Conservation (phyloP, 768 basidiomycete species). For the Phlebiopsis gigantea region DNA sequence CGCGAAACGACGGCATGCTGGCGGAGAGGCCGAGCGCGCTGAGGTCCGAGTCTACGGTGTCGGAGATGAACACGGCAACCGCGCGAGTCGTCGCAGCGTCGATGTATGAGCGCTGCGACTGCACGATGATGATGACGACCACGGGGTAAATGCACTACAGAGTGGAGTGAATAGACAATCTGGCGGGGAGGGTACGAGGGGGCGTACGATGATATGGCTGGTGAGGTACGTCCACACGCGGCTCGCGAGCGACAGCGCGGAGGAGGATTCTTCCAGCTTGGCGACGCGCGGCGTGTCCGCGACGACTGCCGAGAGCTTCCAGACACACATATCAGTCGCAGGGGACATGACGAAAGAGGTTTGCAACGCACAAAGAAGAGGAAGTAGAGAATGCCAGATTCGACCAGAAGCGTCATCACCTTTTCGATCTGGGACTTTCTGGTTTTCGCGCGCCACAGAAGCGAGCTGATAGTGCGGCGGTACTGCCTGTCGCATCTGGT, state of each 20-base stretch:
- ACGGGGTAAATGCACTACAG: slow-evolving; percentile 20
- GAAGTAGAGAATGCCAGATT: slow-evolving; percentile 20
- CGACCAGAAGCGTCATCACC: slow-evolving; percentile 17
- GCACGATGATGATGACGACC: slow-evolving; percentile 16
- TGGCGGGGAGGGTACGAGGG: neutral
- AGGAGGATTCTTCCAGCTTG: neutral
- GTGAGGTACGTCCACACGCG: slow-evolving; percentile 12
- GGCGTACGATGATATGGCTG: slow-evolving; percentile 16
- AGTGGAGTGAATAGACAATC: neutral
- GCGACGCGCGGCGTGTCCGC: neutral
- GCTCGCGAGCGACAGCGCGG: slow-evolving; percentile 9
- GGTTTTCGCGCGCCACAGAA: neutral
- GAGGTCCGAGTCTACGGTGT: no score
- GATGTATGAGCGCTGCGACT: slow-evolving; percentile 7
- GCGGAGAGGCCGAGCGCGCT: no score
- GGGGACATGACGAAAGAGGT: neutral
- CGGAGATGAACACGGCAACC: neutral
- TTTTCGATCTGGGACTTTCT: slow-evolving; percentile 8
- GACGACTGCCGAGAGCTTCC: slow-evolving; percentile 1
- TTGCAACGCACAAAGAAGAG: slow-evolving; percentile 19
- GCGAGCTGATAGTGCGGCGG: neutral
- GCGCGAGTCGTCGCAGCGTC: neutral
- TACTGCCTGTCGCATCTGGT: neutral
- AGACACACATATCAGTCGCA: neutral
- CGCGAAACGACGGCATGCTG: no score